Percentiles rank a stretch among this genome's conserved stretches.
Conservation (phyloP, 2,329 filamentous ascomycete genomes). For the Thermomyces lanuginosus region DNA sequence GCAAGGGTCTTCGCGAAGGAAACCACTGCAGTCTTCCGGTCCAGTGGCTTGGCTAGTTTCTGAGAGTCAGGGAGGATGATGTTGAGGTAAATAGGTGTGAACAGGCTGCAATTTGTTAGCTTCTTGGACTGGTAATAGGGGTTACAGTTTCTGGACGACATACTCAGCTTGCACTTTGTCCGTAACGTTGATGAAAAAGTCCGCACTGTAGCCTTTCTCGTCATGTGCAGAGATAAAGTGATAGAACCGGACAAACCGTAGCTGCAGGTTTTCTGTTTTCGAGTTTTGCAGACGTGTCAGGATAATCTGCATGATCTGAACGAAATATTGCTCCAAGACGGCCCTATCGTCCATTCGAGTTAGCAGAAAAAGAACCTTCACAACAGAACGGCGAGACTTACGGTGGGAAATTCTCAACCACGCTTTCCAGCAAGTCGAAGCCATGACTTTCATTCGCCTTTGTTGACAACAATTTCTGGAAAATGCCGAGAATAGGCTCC, state of each 20-base stretch:
- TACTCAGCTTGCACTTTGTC: constrained; percentile 60
- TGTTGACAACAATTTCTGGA: constrained; percentile 69
- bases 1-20: constrained; percentile 85
- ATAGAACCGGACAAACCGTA: constrained; percentile 85
- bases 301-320: constrained; percentile 63
- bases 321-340: constrained; percentile 59
- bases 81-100: constrained; percentile 67
- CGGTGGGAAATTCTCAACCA: constrained; percentile 57
- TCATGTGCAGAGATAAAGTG: constrained; percentile 71
- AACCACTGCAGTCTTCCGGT: constrained; percentile 85
- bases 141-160: constrained; percentile 11
- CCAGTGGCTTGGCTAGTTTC: constrained; percentile 69
- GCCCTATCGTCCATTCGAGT: constrained; percentile 26
- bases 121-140: not conserved
- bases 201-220: constrained; percentile 70
- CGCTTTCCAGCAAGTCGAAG: constrained; percentile 76
- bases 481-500: constrained; percentile 81
- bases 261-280: constrained; percentile 68
- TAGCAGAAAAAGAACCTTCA: constrained; percentile 1
- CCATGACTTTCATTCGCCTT: constrained; percentile 75
- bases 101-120: constrained; percentile 37
- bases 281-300: constrained; percentile 55
- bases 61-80: constrained; percentile 82
- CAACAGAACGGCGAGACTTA: constrained; percentile 29
- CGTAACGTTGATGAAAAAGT: constrained; percentile 78